These are phyloP conservation scores for Pulveroboletus ravenelii DNA, from an alignment of 768 basidiomycete species.

Conservation along the genomic window DNA sequence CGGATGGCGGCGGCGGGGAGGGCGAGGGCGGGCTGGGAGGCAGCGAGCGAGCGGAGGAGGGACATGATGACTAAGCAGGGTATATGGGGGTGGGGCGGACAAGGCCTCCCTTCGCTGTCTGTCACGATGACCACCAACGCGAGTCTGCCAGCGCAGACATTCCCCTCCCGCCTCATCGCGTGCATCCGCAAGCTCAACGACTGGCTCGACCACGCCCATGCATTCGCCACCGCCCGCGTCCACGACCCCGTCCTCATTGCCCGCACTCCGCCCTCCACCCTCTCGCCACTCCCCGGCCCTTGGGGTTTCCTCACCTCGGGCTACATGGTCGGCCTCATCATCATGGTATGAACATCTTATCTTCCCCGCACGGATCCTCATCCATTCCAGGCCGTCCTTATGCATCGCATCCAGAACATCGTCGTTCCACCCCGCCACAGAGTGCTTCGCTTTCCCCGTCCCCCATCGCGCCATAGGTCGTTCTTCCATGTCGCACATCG, in stretches of 20 bases:
- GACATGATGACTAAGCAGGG: slow-evolving; percentile 27
- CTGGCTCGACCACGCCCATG: not conserved
- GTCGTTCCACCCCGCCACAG: slow-evolving; percentile 58
- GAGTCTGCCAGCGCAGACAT: not conserved
- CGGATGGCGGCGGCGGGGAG: slow-evolving; percentile 44
- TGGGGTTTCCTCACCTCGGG: slow-evolving; percentile 73
- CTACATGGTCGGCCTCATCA: slow-evolving; percentile 61
- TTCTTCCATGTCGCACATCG: slow-evolving; percentile 28
- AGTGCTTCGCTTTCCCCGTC: slow-evolving; percentile 9
- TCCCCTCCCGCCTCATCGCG: not conserved
- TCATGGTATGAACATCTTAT: slow-evolving; percentile 45
- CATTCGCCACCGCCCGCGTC: not conserved
- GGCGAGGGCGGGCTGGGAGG: slow-evolving; percentile 45
- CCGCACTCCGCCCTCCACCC: not conserved
- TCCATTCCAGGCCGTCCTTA: slow-evolving; percentile 49
- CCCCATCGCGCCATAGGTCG: slow-evolving; percentile 23
- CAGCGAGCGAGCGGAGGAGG: slow-evolving; percentile 24
- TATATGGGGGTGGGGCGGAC: not conserved
- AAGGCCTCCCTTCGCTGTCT: not conserved
- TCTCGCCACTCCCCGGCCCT: slow-evolving; percentile 46
- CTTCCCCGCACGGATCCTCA: not conserved
- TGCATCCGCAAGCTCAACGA: slow-evolving; percentile 31
- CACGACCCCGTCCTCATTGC: not conserved
- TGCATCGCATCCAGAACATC: slow-evolving; percentile 76
- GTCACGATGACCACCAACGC: slow-evolving; percentile 1